Percentiles rank a stretch among this genome's conserved stretches.
These are phyloP conservation scores for Gonapodya prolifera DNA, from an alignment of 192 early-diverging fungal species.

Conservation along the genomic window DNA sequence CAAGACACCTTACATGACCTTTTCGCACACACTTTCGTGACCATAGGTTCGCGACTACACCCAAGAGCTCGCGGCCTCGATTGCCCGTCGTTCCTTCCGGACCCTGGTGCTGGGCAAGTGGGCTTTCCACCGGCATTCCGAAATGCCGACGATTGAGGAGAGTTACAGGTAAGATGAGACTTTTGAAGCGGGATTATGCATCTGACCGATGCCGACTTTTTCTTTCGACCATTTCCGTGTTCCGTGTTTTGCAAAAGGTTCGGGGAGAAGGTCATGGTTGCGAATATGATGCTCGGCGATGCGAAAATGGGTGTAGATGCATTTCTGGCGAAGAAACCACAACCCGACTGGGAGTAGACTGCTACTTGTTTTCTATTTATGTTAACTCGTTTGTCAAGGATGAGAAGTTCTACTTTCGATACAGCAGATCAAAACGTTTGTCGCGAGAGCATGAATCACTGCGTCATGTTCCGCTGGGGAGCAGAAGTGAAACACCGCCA, in stretches of 20 bases:
- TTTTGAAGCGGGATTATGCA: background rate
- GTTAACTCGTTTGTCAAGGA: too few relatives aligned
- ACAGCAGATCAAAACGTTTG: too few relatives aligned
- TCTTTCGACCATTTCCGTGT: background rate
- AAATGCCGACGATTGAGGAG: background rate
- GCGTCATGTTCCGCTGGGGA: too few relatives aligned
- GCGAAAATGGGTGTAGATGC: constrained; percentile 1
- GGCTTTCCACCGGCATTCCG: background rate
- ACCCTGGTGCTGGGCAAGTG: constrained; percentile 1
- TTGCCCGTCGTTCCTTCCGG: background rate
- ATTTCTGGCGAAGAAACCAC: background rate
- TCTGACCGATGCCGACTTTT: background rate
- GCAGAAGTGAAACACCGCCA: too few relatives aligned
- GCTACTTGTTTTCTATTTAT: too few relatives aligned
- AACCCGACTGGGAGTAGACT: background rate
- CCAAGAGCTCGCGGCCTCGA: background rate
- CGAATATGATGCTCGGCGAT: background rate
- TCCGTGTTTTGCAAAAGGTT: background rate
- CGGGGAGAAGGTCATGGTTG: background rate
- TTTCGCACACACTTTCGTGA: background rate
- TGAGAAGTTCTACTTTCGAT: too few relatives aligned
- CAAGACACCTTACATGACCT: too few relatives aligned
- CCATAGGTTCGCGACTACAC: background rate
- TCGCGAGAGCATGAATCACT: too few relatives aligned
- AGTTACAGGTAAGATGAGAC: background rate